Conservation (phyloP, 441 rosid genomes). For the Corymbia calophylla region DNA sequence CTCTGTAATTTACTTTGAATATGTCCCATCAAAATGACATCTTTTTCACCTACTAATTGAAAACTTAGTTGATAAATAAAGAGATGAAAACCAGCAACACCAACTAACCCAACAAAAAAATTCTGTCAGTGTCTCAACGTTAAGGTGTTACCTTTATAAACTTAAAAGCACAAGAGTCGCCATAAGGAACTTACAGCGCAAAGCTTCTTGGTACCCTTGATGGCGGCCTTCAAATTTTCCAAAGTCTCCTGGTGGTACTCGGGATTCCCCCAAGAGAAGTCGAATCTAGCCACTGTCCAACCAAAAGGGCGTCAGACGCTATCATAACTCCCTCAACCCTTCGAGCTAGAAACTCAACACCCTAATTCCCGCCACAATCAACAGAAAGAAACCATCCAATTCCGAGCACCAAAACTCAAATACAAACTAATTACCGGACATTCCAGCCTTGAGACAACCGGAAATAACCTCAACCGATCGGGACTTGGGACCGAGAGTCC, state of each 20-base stretch:
- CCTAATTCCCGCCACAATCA: not conserved
- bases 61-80: not conserved
- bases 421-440: conserved; percentile 55
- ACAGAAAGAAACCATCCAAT: not conserved
- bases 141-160: not conserved
- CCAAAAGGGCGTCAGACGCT: not conserved
- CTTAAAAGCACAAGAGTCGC: not conserved
- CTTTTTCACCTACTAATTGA: not conserved
- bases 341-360: not conserved
- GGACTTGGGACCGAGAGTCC: conserved; percentile 93
- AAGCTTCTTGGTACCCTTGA: conserved; percentile 84
- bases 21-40: not conserved
- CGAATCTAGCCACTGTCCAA: conserved; percentile 75
- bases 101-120: not conserved
- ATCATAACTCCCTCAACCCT: not conserved
- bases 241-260: conserved; percentile 86
- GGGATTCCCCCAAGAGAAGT: conserved; percentile 81
- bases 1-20: not conserved
- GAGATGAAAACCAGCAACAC: not conserved
- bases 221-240: conserved; percentile 75
- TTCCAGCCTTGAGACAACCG: conserved; percentile 87
- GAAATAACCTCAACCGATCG: conserved; percentile 76
- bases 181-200: conserved; percentile 63
- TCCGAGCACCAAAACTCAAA: not conserved
- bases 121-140: not conserved